Evolutionary conservation across 768 basidiomycete species (phyloP), one percentile per base, ranked within the genome.

Genomic region (Saitozyma sp.): DNA sequence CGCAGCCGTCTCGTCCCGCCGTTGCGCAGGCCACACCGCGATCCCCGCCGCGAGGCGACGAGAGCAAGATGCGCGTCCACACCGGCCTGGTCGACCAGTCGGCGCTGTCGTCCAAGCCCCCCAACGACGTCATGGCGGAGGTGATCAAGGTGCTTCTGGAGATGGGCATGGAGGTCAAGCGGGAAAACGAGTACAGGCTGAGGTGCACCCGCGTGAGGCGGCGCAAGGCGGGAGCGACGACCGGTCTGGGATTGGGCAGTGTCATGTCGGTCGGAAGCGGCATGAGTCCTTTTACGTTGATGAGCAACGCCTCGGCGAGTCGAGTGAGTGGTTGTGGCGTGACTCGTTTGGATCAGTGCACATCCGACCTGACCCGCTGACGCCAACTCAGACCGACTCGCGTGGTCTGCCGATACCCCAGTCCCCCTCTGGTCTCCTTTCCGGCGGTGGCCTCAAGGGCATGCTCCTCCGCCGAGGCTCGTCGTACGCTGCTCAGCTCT

Each of bases 51-150:
- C 74, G 80, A 46, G 82, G 82, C 66, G 84, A 84, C 45, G 84
- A 81, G 38, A 56, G 57, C 54, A 75, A 74, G 53, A 71, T 97
- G 46, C 86, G 92, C 10, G 85, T 90, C 48, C 95, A 98, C 75
- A 89, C 91, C 69, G 95, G 94, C 64, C 88, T 94, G 2, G 89
- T 98, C 39, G 96, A 97, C 77, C 89, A 89, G 77, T 86, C 87
- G 37, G 93, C 87, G 56, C 85, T 97, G 70, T 96, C 95, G 41
- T 91, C 87, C 3, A 84, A 86, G 19, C 82, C 87, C 9, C 93
- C 95, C 42, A 86, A 88, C 0, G 89, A 91, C 68, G 93, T 98
- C 42, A 91, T 98, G 82, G 85, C 84, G 63, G 90, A 92, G 75
- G 85, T 98, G 39, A 85, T 85, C 71, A 84, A 84, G 64, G 89